A percentile compares a stretch with the other conserved stretches of the same genome.
These are phyloP conservation scores for Thymus quinquecostatus DNA, from an alignment of 257 asterid species.

Conservation along the genomic window DNA sequence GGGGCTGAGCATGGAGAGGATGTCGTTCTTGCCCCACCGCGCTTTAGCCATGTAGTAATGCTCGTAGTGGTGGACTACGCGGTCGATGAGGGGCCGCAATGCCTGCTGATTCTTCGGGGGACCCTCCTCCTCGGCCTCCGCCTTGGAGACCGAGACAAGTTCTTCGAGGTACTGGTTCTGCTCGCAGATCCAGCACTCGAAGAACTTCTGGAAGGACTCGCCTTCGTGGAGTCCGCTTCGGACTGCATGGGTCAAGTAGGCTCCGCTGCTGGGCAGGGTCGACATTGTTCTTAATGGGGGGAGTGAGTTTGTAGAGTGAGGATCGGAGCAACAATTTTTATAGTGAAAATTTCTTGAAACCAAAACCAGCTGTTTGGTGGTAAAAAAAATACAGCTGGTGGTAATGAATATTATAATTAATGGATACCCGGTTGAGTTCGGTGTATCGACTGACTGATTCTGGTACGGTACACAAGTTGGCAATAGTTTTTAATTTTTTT, in stretches of 20 bases:
- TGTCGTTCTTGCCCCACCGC: constrained; percentile 37
- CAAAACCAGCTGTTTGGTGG: constrained; percentile 8
- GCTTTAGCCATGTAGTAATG: constrained; percentile 56
- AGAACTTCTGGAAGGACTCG: constrained; percentile 44
- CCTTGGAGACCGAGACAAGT: constrained; percentile 43
- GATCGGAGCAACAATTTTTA: background rate
- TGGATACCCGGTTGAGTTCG: constrained; percentile 1
- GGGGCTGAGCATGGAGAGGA: constrained; percentile 52
- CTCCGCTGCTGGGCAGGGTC: constrained; percentile 11
- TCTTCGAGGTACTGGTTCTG: constrained; percentile 51
- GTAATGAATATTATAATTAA: background rate
- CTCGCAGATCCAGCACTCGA: constrained; percentile 53
- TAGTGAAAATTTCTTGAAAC: background rate
- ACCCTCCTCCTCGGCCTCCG: background rate
- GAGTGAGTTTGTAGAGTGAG: background rate
- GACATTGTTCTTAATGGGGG: background rate
- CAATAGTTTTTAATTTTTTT: background rate
- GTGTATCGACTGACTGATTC: background rate
- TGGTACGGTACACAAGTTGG: background rate
- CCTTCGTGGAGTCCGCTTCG: background rate
- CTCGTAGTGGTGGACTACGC: constrained; percentile 56
- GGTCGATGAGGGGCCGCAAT: constrained; percentile 30
- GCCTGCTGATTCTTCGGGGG: background rate
- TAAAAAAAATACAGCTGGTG: background rate
- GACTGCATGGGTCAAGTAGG: constrained; percentile 14